Conservation (phyloP, 169 alveolate species). For the Plasmodium blacklocki region DNA sequence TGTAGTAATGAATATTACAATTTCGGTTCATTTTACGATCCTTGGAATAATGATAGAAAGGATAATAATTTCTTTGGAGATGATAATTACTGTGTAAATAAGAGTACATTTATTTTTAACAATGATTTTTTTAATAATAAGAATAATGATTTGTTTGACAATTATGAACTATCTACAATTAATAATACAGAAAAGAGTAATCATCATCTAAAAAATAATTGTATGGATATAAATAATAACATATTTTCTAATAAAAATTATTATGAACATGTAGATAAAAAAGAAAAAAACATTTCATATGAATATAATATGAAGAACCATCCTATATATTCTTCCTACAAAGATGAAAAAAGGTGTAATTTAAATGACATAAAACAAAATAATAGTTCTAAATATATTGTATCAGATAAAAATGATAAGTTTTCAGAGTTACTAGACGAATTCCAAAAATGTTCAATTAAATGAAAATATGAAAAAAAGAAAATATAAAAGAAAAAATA, state of each 20-base stretch:
- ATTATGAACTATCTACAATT: neutral
- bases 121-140: neutral
- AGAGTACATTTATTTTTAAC: neutral
- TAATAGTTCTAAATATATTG: conserved; percentile 6
- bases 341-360: neutral
- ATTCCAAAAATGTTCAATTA: conserved; percentile 42
- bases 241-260: neutral
- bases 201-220: neutral
- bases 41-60: conserved; percentile 23
- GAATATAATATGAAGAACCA: neutral
- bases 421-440: conserved; percentile 72
- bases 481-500: neutral
- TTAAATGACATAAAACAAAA: neutral
- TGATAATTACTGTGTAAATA: neutral
- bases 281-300: neutral
- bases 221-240: neutral
- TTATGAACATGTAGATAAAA: conserved; percentile 16
- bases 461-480: neutral
- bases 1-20: neutral
- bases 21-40: conserved; percentile 36
- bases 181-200: neutral
- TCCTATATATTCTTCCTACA: neutral
- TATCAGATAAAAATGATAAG: conserved; percentile 72
- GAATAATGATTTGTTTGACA: conserved; percentile 5
- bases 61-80: conserved; percentile 2